Conservation (phyloP, 2,329 filamentous ascomycete species). For the Cladosporium sp. region DNA sequence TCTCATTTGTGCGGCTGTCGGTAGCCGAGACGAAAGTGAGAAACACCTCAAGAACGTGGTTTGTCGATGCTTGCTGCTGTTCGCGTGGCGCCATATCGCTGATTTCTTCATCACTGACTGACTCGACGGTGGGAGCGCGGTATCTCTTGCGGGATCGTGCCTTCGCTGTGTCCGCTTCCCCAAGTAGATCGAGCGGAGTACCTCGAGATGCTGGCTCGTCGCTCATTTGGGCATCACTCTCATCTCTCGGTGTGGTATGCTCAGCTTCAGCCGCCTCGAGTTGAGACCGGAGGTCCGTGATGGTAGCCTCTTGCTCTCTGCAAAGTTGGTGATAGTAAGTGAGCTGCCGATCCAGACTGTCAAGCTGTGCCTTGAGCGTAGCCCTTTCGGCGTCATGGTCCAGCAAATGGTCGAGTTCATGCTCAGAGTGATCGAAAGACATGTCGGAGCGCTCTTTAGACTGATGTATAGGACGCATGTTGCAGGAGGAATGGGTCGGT, state of each 20-base stretch:
- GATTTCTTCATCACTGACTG: not conserved
- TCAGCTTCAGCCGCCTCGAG: not conserved
- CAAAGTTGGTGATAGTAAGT: not conserved
- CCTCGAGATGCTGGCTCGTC: not conserved
- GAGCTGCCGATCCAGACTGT: not conserved
- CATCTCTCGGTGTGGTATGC: not conserved
- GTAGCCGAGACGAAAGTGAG: not conserved
- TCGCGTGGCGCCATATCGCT: not conserved
- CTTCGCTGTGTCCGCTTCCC: not conserved
- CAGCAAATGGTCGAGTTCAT: not conserved
- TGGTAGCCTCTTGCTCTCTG: not conserved
- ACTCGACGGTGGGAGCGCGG: not conserved
- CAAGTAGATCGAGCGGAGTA: not conserved
- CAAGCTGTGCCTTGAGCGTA: not conserved
- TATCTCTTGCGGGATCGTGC: not conserved
- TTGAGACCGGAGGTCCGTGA: not conserved
- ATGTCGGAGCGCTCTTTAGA: not conserved
- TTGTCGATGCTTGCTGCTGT: not conserved
- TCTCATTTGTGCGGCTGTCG: not conserved
- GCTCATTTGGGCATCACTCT: not conserved
- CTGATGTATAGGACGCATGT: not conserved
- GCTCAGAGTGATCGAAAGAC: not conserved
- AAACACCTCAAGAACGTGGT: not conserved
- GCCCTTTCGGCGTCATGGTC: not conserved
- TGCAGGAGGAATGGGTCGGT: not conserved